Evolutionary conservation across 2,329 filamentous ascomycete species (phyloP), one percentile per base, ranked within the genome.

Genomic region (Orbilia javanica): DNA sequence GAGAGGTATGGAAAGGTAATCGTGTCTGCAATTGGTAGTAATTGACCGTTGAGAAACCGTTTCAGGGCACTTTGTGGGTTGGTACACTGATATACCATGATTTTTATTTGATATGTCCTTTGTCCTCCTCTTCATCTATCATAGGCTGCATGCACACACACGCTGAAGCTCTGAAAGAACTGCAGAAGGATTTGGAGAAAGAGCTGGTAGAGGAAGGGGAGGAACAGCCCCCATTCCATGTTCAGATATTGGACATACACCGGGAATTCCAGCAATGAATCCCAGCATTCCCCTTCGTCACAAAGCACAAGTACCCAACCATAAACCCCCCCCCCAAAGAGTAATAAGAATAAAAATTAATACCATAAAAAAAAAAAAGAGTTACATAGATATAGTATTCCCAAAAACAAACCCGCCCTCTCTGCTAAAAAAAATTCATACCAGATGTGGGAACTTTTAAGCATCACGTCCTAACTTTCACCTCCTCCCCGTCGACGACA

Each of bases 391-490:
- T n/a, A n/a, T n/a, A n/a, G n/a, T n/a, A n/a, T n/a, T n/a, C n/a
- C 34, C 3, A 10, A 36, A 11, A 36, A 36, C 4, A 36, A 10
- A 10, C n/a, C n/a, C n/a, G n/a, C n/a, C n/a, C n/a, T n/a, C n/a
- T n/a, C n/a, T 57, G 39, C 39, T 44, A 48, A 11, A 15, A n/a
- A n/a, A 44, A 44, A 44, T 5, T n/a, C 11, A 44, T 5, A 11
- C 15, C 18, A 48, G 10, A 22, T 25, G 20, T 25, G 44, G 10
- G 15, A 44, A 20, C 8, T 34, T n/a, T n/a, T n/a, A n/a, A 7
- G 6, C 20, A 20, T 66, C 62, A 78, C 36, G 74, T 78, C 52
- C 50, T 78, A 57, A 78, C 67, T 42, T 66, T 77, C 36, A 77
- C 66, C 44, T 78, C 74, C 46, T 72, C 18, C 62, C 67, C 74